Conservation (phyloP, 73 alveolate genomes). For the Uronychia setigera region DNA sequence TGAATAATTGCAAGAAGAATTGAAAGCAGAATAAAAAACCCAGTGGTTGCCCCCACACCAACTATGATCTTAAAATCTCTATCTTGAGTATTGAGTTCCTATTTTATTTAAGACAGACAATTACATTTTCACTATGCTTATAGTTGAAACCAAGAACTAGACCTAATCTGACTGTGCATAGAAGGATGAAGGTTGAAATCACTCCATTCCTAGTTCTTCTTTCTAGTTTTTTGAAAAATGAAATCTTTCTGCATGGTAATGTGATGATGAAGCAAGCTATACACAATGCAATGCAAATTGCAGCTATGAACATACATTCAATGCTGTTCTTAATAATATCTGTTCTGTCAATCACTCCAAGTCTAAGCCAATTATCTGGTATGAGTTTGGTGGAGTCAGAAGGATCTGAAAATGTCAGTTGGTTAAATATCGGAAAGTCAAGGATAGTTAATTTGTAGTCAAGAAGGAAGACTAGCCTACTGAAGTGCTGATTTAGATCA, state of each 20-base stretch:
- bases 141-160: neutral
- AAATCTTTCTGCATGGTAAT: neutral
- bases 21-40: neutral
- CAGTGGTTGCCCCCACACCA: neutral
- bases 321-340: neutral
- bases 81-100: neutral
- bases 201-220: neutral
- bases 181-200: neutral
- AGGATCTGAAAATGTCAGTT: neutral
- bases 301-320: neutral
- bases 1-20: neutral
- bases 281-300: neutral
- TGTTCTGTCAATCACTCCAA: neutral
- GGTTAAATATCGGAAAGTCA: too few species aligned
- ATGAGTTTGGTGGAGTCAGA: neutral
- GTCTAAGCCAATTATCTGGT: neutral
- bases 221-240: too few species aligned
- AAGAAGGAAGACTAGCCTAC: neutral
- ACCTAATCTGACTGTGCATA: neutral
- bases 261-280: neutral
- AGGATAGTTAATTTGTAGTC: too few species aligned
- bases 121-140: neutral
- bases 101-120: neutral
- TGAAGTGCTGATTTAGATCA: neutral
- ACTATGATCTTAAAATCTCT: neutral